Evolutionary conservation across 768 basidiomycete species (phyloP).

Genomic region (Lentinula boryana): DNA sequence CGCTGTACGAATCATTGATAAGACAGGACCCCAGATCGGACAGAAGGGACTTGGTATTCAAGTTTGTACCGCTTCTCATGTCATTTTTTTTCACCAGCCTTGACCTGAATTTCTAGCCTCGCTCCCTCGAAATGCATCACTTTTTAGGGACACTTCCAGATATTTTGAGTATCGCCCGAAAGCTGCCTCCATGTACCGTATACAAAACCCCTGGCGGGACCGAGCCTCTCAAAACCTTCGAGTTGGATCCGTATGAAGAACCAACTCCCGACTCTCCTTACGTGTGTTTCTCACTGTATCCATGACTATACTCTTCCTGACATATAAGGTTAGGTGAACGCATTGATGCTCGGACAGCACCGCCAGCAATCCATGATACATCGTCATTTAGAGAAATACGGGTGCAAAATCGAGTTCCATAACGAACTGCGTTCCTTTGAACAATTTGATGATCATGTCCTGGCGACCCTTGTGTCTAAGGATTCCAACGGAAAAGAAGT

Average conservation of each 20-base stretch:
- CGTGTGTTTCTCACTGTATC: slow-evolving; percentile 7
- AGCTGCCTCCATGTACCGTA: neutral
- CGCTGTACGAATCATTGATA: slow-evolving; percentile 7
- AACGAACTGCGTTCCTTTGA: slow-evolving; percentile 24
- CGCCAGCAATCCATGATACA: slow-evolving; percentile 14
- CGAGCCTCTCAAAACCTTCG: slow-evolving; percentile 6
- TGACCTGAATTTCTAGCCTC: neutral
- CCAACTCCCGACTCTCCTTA: slow-evolving; percentile 21
- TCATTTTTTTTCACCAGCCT: neutral
- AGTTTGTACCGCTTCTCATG: neutral
- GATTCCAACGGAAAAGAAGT: neutral
- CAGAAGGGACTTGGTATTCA: slow-evolving; percentile 6
- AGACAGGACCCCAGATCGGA: slow-evolving; percentile 3
- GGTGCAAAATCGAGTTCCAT: slow-evolving; percentile 16
- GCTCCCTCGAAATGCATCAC: slow-evolving; percentile 19
- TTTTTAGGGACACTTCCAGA: slow-evolving; percentile 20
- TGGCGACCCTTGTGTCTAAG: slow-evolving; percentile 13
- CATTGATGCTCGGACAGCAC: slow-evolving; percentile 6
- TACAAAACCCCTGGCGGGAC: neutral
- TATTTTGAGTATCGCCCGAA: slow-evolving; percentile 3
- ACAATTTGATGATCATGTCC: slow-evolving; percentile 18
- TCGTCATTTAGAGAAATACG: slow-evolving; percentile 7
- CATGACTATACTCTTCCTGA: neutral
- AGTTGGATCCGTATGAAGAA: slow-evolving; percentile 7
- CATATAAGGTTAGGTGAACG: neutral